Conservation (phyloP, 2,329 filamentous ascomycete genomes). For the Ophiostoma fasciatum region DNA sequence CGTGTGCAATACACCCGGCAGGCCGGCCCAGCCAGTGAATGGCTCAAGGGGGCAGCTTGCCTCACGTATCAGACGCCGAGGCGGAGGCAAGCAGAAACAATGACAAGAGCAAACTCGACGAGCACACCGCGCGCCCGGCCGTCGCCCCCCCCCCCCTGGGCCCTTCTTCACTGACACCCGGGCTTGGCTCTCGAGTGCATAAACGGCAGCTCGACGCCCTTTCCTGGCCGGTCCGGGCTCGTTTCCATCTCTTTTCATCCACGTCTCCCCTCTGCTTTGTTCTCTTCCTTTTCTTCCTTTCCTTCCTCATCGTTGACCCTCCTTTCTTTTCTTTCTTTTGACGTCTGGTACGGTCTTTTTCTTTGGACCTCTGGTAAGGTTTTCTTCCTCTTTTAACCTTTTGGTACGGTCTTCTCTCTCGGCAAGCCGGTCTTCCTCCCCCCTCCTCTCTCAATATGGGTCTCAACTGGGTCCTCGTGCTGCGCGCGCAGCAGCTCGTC, state of each 20-base stretch:
- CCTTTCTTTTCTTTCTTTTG: conserved; percentile 10
- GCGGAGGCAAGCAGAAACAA: not conserved
- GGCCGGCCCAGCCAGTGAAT: too few species aligned
- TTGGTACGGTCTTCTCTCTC: conserved; percentile 9
- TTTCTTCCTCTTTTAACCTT: conserved; percentile 9
- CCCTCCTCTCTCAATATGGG: conserved; percentile 20
- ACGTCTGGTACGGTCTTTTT: conserved; percentile 14
- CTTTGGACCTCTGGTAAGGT: conserved; percentile 1
- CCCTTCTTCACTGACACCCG: too few species aligned
- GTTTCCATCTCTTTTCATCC: not conserved
- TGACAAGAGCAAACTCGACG: not conserved
- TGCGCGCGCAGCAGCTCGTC: conserved; percentile 31
- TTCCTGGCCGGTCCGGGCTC: not conserved
- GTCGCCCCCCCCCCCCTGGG: too few species aligned
- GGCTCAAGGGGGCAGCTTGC: too few species aligned
- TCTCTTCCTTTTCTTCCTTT: conserved; percentile 2
- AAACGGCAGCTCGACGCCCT: too few species aligned
- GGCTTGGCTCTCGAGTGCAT: too few species aligned
- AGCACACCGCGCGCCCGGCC: conserved; percentile 1
- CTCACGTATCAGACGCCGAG: too few species aligned
- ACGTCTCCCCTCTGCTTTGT: conserved; percentile 1
- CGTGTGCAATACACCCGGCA: too few species aligned
- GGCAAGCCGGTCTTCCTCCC: conserved; percentile 1
- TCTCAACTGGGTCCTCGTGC: conserved; percentile 22
- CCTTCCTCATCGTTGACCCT: conserved; percentile 7